phyloP scores from a whole-genome alignment of 106 monocot species.

The Gastrodia elata region DNA sequence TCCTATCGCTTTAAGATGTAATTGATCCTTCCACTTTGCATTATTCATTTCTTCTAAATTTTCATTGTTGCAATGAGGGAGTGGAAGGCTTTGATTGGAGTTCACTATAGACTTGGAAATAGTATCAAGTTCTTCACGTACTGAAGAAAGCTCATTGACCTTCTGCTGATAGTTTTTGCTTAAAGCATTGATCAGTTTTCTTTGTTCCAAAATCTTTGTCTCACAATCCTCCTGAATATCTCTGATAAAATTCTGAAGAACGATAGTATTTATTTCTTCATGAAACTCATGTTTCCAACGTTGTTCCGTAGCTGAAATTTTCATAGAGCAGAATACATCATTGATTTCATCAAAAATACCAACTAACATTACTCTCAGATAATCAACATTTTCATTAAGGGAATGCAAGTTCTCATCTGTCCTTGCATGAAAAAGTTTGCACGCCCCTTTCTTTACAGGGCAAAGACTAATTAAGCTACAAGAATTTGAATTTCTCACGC shows the following conservation, averaged over 20 bases:
- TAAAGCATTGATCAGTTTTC: slow-evolving; percentile 22
- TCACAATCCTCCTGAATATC: slow-evolving; percentile 36
- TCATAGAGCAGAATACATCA: slow-evolving; percentile 14
- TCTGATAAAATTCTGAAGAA: slow-evolving; percentile 36
- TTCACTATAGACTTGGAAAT: slow-evolving; percentile 35
- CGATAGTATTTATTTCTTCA: slow-evolving; percentile 33
- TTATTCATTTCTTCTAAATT: slow-evolving; percentile 37
- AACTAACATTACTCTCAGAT: slow-evolving; percentile 21
- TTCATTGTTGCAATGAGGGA: slow-evolving; percentile 28
- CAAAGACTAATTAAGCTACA: background rate
- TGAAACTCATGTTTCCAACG: slow-evolving; percentile 54
- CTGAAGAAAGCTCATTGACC: slow-evolving; percentile 22
- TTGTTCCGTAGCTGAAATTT: slow-evolving; percentile 30
- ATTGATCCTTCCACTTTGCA: slow-evolving; percentile 41
- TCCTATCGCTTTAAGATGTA: slow-evolving; percentile 20
- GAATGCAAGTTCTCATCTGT: slow-evolving; percentile 14
- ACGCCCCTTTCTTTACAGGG: background rate
- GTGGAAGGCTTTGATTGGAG: slow-evolving; percentile 25
- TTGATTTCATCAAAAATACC: slow-evolving; percentile 27
- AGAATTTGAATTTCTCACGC: slow-evolving; percentile 7
- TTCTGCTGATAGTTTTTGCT: slow-evolving; percentile 31
- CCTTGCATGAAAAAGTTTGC: slow-evolving; percentile 4
- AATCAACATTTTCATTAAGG: slow-evolving; percentile 34
- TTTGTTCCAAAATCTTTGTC: slow-evolving; percentile 37
- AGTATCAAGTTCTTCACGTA: slow-evolving; percentile 53